Conservation (phyloP, 2,329 filamentous ascomycete species). For the Sporothrix variecibatus region DNA sequence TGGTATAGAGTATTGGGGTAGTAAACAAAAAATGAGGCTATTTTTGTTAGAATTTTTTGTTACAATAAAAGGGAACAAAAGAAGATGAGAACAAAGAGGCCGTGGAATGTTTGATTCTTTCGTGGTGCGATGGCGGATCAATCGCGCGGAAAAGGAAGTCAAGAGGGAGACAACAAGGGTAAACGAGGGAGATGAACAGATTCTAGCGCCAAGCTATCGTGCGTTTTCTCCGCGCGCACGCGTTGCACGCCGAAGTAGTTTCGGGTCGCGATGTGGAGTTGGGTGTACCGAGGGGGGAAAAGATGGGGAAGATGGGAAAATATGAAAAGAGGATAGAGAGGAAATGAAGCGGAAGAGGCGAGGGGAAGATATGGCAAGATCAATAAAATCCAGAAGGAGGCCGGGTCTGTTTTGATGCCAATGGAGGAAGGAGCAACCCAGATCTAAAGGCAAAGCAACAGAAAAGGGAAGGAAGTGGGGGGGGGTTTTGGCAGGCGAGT, state of each 20-base stretch:
- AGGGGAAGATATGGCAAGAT: neutral
- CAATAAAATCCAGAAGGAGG: neutral
- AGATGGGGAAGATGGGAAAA: neutral
- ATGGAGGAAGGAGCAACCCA: neutral
- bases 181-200: neutral
- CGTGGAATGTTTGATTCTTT: neutral
- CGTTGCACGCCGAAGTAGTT: neutral
- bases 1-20: neutral
- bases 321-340: neutral
- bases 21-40: neutral
- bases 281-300: neutral
- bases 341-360: neutral
- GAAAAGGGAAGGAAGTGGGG: conserved; percentile 3
- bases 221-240: conserved; percentile 4
- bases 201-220: conserved; percentile 17
- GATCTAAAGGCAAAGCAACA: neutral
- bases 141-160: neutral
- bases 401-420: neutral
- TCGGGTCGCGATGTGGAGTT: neutral
- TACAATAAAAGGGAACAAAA: neutral
- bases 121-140: neutral
- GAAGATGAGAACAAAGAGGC: neutral
- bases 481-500: neutral
- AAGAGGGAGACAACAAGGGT: neutral
- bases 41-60: neutral